Conservation (phyloP, 2,329 filamentous ascomycete species). For the Pyrenophora graminea region DNA sequence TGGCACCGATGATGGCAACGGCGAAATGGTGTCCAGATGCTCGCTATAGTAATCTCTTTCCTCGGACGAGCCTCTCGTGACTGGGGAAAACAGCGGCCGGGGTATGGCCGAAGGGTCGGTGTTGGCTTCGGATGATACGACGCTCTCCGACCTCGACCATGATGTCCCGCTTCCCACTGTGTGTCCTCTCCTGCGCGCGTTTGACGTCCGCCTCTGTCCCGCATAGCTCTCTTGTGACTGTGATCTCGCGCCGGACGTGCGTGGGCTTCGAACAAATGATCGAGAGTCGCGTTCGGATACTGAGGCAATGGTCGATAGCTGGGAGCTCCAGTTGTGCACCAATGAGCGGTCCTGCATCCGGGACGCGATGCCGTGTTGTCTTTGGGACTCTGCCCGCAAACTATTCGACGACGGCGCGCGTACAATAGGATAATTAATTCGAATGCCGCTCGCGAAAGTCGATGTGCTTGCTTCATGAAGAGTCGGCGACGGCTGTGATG, state of each 20-base stretch:
- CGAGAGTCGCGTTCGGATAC: slow-evolving; percentile 44
- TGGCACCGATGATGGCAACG: slow-evolving; percentile 44
- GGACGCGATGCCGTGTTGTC: slow-evolving; percentile 40
- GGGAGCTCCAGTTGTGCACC: slow-evolving; percentile 47
- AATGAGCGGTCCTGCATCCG: slow-evolving; percentile 47
- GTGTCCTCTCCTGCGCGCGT: slow-evolving; percentile 36
- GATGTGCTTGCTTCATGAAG: slow-evolving; percentile 44
- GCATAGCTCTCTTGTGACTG: slow-evolving; percentile 39
- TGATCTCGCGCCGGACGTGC: slow-evolving; percentile 38
- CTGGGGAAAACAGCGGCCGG: slow-evolving; percentile 42
- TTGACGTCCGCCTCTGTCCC: slow-evolving; percentile 24
- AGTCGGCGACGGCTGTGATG: slow-evolving; percentile 35
- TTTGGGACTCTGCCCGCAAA: slow-evolving; percentile 43
- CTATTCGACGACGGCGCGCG: slow-evolving; percentile 43
- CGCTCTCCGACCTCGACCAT: slow-evolving; percentile 43
- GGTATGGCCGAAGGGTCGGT: slow-evolving; percentile 43
- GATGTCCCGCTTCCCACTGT: slow-evolving; percentile 41
- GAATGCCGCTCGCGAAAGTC: slow-evolving; percentile 40
- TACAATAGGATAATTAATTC: slow-evolving; percentile 44
- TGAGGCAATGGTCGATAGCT: slow-evolving; percentile 46
- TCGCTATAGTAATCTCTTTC: slow-evolving; percentile 36
- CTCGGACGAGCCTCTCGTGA: slow-evolving; percentile 28
- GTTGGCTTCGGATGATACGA: slow-evolving; percentile 24
- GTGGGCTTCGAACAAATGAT: slow-evolving; percentile 39
- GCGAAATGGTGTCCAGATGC: slow-evolving; percentile 46